Evolutionary conservation across 2,329 filamentous ascomycete species (phyloP).

Genomic region (Sporothrix brasiliensis): DNA sequence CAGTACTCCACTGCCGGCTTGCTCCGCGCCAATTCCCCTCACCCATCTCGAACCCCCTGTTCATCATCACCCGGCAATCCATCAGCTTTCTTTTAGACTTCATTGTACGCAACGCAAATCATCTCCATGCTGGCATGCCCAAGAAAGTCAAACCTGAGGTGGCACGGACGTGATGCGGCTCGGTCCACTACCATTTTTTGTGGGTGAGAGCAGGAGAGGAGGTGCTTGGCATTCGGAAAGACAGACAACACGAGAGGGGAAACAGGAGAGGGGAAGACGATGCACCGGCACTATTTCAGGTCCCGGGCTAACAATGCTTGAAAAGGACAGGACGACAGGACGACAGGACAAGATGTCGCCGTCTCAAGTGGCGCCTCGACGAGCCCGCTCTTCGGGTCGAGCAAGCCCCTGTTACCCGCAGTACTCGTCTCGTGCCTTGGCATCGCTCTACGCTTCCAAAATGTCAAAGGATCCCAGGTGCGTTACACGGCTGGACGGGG

Average conservation of each 20-base stretch:
- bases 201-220: not conserved
- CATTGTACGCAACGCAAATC: not conserved
- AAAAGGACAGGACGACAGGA: not conserved
- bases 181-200: not conserved
- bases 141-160: not conserved
- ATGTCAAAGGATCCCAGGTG: not conserved
- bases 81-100: not conserved
- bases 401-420: not conserved
- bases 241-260: slow-evolving; percentile 11
- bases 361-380: not conserved
- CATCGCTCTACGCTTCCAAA: no score
- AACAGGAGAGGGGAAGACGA: not conserved
- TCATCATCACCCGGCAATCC: not conserved
- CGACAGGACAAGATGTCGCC: not conserved
- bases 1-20: not conserved
- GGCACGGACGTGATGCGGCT: not conserved
- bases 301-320: not conserved
- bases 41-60: not conserved
- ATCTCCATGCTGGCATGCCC: not conserved
- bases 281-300: not conserved
- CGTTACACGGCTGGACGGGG: not conserved
- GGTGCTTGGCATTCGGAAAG: slow-evolving; percentile 17
- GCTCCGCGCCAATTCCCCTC: not conserved
- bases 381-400: not conserved
- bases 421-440: not conserved